These are phyloP conservation scores for Lotmaria passim DNA, from an alignment of 208 protist species.

Conservation along the genomic window DNA sequence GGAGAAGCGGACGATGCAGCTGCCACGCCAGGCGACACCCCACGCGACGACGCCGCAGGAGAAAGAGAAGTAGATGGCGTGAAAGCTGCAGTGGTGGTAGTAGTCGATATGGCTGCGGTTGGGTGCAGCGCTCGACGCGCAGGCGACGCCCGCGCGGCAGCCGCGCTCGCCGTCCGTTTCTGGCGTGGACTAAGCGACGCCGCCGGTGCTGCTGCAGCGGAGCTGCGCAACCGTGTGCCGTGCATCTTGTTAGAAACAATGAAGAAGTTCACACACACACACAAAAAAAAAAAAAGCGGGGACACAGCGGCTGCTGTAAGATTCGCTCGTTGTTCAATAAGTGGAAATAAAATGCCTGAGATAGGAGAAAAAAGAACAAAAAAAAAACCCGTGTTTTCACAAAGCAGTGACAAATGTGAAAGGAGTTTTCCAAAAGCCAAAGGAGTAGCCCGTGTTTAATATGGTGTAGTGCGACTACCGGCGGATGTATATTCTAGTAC, in stretches of 20 bases:
- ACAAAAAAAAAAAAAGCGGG: slow-evolving; percentile 8
- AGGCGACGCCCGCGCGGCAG: too few relatives aligned
- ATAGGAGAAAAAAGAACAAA: too few relatives aligned
- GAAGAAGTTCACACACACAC: slow-evolving; percentile 8
- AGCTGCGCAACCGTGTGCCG: background rate
- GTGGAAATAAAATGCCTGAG: too few relatives aligned
- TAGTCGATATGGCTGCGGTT: background rate
- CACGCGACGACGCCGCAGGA: background rate
- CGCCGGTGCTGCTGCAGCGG: background rate
- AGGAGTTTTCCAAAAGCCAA: too few relatives aligned
- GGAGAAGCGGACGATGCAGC: too few relatives aligned
- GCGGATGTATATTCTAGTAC: too few relatives aligned
- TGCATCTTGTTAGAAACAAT: slow-evolving; percentile 2
- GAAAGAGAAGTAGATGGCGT: background rate
- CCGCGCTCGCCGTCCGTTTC: background rate
- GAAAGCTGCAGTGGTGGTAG: background rate
- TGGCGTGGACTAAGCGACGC: background rate
- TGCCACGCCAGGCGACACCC: slow-evolving; percentile 11
- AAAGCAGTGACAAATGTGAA: too few relatives aligned
- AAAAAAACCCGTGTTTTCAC: too few relatives aligned
- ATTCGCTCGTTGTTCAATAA: too few relatives aligned
- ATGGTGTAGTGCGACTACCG: too few relatives aligned
- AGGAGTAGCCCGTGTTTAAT: too few relatives aligned
- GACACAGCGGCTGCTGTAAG: background rate
- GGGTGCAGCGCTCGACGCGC: too few relatives aligned